phyloP scores from a whole-genome alignment of 2,329 filamentous ascomycete species.

The Trichoderma brevicompactum region DNA sequence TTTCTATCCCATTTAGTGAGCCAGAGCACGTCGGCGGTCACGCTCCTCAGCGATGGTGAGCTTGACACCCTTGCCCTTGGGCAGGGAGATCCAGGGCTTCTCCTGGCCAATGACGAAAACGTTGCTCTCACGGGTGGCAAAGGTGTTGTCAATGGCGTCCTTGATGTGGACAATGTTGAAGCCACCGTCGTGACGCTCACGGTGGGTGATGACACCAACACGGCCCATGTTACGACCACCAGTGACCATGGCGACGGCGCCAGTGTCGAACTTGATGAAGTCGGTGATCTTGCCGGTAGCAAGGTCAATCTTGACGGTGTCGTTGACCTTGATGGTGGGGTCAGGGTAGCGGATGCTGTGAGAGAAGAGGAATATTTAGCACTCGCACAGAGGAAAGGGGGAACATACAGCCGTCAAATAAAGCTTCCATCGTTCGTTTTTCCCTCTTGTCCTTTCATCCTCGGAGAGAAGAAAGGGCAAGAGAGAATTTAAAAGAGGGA shows the following conservation, averaged over 20 bases:
- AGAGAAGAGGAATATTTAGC: constrained; percentile 27
- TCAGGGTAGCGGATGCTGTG: constrained; percentile 98
- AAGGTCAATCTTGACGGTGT: constrained; percentile 99
- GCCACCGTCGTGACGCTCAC: constrained; percentile 99
- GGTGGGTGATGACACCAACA: constrained; percentile 99
- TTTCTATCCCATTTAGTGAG: constrained; percentile 48
- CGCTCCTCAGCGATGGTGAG: constrained; percentile 98
- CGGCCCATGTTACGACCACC: constrained; percentile 99
- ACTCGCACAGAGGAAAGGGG: constrained; percentile 47
- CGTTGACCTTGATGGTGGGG: constrained; percentile 98
- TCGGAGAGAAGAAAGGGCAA: neutral
- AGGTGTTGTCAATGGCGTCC: constrained; percentile 99
- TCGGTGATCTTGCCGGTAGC: constrained; percentile 96
- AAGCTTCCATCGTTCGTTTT: constrained; percentile 41
- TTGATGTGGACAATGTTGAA: constrained; percentile 99
- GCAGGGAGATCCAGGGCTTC: constrained; percentile 99
- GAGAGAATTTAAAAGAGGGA: neutral
- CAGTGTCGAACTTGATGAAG: constrained; percentile 98
- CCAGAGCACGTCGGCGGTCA: constrained; percentile 80
- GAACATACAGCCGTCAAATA: constrained; percentile 61
- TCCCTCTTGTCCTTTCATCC: neutral
- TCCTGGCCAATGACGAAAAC: constrained; percentile 98
- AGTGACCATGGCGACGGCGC: constrained; percentile 96
- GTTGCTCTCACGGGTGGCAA: constrained; percentile 99
- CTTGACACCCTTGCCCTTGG: constrained; percentile 99